These are phyloP conservation scores for Calonectria honghensis DNA, from an alignment of 2,329 filamentous ascomycete species.

Conservation along the genomic window DNA sequence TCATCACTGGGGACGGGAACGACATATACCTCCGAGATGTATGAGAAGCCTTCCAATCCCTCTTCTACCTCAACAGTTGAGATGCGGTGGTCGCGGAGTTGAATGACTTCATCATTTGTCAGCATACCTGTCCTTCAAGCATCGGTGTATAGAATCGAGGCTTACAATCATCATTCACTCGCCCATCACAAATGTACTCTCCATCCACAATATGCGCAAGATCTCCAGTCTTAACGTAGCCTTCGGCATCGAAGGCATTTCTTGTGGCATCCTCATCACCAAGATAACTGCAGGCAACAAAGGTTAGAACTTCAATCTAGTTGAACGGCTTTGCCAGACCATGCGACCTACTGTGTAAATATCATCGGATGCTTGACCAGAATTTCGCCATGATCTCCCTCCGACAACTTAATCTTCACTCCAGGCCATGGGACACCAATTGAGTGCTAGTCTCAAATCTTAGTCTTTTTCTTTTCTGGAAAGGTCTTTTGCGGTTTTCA, in stretches of 20 bases:
- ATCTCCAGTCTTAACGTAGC: conserved; percentile 95
- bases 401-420: conserved; percentile 1
- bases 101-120: conserved; percentile 24
- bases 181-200: conserved; percentile 48
- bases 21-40: conserved; percentile 47
- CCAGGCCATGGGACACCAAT: not conserved
- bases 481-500: fast-evolving
- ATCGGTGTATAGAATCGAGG: not conserved
- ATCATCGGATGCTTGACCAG: conserved; percentile 44
- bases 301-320: too few relatives aligned
- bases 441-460: not conserved
- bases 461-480: not conserved
- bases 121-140: not conserved
- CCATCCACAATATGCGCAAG: conserved; percentile 80
- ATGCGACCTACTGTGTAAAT: conserved; percentile 42
- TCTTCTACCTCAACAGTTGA: conserved; percentile 46
- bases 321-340: not conserved
- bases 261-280: conserved; percentile 82
- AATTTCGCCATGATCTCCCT: conserved; percentile 42
- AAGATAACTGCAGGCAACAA: conserved; percentile 41
- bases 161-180: conserved; percentile 47
- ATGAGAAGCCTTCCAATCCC: conserved; percentile 43
- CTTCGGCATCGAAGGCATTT: conserved; percentile 85
- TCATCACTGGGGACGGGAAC: conserved; percentile 48
- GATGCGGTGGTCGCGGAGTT: conserved; percentile 39